A percentile compares a stretch with the other conserved stretches of the same genome.
These are phyloP conservation scores for Candida mesenterica DNA, from an alignment of 1,139 yeast species.

Conservation along the genomic window DNA sequence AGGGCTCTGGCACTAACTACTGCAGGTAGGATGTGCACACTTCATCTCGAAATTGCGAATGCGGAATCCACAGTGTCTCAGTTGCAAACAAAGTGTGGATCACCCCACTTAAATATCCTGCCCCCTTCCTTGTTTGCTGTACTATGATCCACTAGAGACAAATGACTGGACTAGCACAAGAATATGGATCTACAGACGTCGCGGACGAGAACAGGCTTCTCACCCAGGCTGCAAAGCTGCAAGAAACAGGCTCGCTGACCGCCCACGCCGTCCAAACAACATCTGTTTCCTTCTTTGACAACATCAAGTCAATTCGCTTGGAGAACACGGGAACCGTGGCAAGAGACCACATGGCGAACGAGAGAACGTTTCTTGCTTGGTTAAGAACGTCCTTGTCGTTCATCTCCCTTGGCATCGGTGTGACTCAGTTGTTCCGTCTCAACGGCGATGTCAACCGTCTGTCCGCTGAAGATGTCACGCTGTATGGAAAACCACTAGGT, in stretches of 20 bases:
- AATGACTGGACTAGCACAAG: no score
- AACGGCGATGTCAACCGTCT: conserved; percentile 16
- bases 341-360: conserved; percentile 67
- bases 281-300: conserved; percentile 1
- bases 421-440: conserved; percentile 41
- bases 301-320: conserved; percentile 15
- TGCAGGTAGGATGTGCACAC: no score
- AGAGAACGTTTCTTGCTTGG: conserved; percentile 78
- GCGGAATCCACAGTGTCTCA: no score
- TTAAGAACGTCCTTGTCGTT: conserved; percentile 55
- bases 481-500: conserved; percentile 39
- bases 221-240: not conserved
- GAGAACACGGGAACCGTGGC: conserved; percentile 49
- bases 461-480: conserved; percentile 16
- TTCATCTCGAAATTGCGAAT: no score
- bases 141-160: no score
- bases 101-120: no score
- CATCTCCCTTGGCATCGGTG: conserved; percentile 42
- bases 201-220: not conserved
- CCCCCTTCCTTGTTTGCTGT: no score
- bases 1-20: no score
- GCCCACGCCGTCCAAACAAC: not conserved
- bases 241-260: conserved; percentile 1
- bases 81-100: no score
- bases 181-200: no score